These are phyloP conservation scores for Breviolum minutum DNA, from an alignment of 73 alveolate genomes.

Conservation along the genomic window DNA sequence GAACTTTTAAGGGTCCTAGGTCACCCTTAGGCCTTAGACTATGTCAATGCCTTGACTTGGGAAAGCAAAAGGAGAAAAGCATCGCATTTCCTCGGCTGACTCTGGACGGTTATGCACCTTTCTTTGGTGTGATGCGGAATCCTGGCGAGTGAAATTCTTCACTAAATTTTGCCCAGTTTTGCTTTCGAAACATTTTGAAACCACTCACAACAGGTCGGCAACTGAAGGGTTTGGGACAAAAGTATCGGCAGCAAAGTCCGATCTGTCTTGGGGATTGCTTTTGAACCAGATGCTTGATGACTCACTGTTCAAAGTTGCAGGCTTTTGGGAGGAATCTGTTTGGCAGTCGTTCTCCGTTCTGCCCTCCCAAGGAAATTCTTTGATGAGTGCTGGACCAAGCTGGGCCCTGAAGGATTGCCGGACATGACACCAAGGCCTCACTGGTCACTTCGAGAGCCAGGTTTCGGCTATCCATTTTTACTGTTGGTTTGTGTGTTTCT, in stretches of 20 bases:
- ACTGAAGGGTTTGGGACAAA: background rate
- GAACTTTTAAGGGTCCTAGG: too few species aligned
- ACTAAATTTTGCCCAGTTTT: too few species aligned
- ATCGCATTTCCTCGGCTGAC: slow-evolving; percentile 81
- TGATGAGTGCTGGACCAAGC: slow-evolving; percentile 90
- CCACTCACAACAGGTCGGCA: background rate
- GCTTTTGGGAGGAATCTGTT: too few species aligned
- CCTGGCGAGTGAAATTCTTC: background rate
- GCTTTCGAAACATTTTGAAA: too few species aligned
- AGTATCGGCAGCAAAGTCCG: background rate
- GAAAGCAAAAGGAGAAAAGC: slow-evolving; percentile 37
- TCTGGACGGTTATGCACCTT: slow-evolving; percentile 90
- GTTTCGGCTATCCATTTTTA: background rate
- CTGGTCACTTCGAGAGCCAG: background rate
- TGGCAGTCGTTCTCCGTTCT: too few species aligned
- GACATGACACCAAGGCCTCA: slow-evolving; percentile 67
- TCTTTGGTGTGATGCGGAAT: slow-evolving; percentile 88
- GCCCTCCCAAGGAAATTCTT: slow-evolving; percentile 36
- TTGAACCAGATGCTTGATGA: too few species aligned
- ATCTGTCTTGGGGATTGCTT: too few species aligned
- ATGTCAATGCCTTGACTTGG: too few species aligned
- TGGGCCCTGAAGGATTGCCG: slow-evolving; percentile 87
- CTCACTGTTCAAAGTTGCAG: too few species aligned
- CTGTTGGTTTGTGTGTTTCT: background rate
- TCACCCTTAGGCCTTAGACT: too few species aligned